Percentiles rank a stretch among this genome's conserved stretches.
phyloP scores from a whole-genome alignment of 1,284 basidiomycete genomes.

The Microbotryum intermedium region DNA sequence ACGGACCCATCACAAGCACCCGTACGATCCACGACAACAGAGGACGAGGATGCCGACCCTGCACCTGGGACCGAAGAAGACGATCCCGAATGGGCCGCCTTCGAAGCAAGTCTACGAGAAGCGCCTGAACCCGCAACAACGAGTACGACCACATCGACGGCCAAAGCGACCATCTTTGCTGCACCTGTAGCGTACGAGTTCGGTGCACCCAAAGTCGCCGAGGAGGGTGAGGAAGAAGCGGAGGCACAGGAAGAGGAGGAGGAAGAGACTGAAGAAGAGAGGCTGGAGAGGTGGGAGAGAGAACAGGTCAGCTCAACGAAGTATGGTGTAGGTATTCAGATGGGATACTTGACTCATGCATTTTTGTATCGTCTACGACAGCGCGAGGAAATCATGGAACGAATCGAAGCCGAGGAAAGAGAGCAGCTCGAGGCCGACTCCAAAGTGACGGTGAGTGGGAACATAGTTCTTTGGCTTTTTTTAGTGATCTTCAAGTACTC shows the following conservation, averaged over 20 bases:
- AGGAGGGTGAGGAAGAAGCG: conserved; percentile 8
- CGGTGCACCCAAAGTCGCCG: conserved; percentile 23
- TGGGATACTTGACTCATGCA: too few species aligned
- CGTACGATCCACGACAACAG: conserved; percentile 34
- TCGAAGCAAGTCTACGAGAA: conserved; percentile 13
- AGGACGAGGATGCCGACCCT: conserved; percentile 41
- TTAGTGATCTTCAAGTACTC: not conserved
- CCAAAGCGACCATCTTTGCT: conserved; percentile 20
- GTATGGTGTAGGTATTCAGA: too few species aligned
- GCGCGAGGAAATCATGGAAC: conserved; percentile 27
- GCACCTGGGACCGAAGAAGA: conserved; percentile 1
- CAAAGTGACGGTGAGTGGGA: conserved; percentile 23
- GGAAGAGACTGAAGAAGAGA: conserved; percentile 27
- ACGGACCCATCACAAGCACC: conserved; percentile 58
- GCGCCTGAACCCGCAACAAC: not conserved
- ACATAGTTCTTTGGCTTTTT: too few species aligned
- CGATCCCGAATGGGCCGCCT: conserved; percentile 25
- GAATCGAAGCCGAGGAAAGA: conserved; percentile 25
- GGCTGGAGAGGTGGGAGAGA: conserved; percentile 8
- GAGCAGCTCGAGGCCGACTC: conserved; percentile 28
- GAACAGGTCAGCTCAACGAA: conserved; percentile 10
- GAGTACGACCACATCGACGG: not conserved
- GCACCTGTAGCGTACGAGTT: conserved; percentile 28
- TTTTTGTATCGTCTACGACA: too few species aligned
- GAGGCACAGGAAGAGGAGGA: not conserved